Evolutionary conservation across 306 rosid species (phyloP).

Genomic region (Quercus rubra): DNA sequence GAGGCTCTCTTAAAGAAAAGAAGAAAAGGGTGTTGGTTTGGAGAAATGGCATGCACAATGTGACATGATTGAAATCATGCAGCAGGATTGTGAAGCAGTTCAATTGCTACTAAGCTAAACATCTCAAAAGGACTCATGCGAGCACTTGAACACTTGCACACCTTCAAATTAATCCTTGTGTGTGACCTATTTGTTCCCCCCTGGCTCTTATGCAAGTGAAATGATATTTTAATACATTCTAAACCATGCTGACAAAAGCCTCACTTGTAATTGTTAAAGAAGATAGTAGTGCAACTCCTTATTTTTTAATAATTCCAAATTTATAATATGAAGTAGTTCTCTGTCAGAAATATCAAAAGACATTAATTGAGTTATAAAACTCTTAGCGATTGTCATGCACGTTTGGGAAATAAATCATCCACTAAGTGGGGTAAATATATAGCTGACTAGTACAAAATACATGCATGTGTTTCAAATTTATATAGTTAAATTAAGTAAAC

Average conservation of each 20-base stretch:
- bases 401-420: too few species aligned
- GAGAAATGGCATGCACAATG: neutral
- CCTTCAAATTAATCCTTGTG: neutral
- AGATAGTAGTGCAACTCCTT: neutral
- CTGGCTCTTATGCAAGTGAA: neutral
- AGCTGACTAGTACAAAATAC: too few species aligned
- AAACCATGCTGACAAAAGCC: neutral
- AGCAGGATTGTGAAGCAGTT: neutral
- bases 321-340: too few species aligned
- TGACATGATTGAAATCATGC: neutral
- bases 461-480: too few species aligned
- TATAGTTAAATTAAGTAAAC: too few species aligned
- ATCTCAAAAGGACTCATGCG: neutral
- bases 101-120: neutral
- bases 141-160: neutral
- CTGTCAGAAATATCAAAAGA: too few species aligned
- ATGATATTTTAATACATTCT: neutral
- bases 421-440: too few species aligned
- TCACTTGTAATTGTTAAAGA: neutral
- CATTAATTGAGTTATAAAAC: too few species aligned
- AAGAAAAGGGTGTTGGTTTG: neutral
- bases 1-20: neutral
- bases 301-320: too few species aligned
- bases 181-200: neutral
- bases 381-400: rapidly evolving